Base-by-base conservation (phyloP, 2,329 filamentous ascomycete genomes). In the Venturia asperata region DNA sequence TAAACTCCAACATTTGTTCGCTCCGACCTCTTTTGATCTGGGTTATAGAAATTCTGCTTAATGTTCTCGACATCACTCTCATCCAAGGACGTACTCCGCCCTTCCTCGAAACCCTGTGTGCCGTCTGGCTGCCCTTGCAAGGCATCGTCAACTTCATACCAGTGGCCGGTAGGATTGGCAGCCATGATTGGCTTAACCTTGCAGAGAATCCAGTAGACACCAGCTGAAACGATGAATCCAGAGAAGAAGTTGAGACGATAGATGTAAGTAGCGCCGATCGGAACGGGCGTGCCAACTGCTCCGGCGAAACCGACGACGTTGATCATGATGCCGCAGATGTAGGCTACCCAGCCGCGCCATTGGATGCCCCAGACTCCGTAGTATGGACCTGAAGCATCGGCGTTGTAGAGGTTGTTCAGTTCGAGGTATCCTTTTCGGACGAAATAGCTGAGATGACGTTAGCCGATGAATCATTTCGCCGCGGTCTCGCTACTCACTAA, bases 261-360 rank as follows among this genome's bases (percentile, higher is more conserved):
- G 67, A 97, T 85, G 72, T 96, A 96, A 0, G 83, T 85, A 0
- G 92, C 92, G 0, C 88, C 92, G 5, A 84, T 79, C 0, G 93
- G 92, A 0, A 96, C 91, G 0, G 77, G 72, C 21, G 74, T 76
- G 0, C 91, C 91, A 30, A 96, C 83, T 0, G 89, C 91, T 3
- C 91, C 92, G 0, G 87, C 92, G 69, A 97, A 97, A 0, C 92
- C 92, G 5, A 96, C 91, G 5, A 97, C 89, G 70, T 96, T 96
- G 80, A 96, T 88, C 6, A 94, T 74, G 68, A 96, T 95, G 13
- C 92, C 92, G 0, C 84, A 80, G 66, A 96, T 83, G 74, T 96
- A 96, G 0, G 92, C 90, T 0, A 80, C 83, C 70, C 96, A 97
- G 1, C 85, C 92, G 52, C 91, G 87, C 89, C 89, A 94, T 74